Conservation (phyloP, 306 rosid genomes). For the barrel medic (Medicago truncatula) region DNA sequence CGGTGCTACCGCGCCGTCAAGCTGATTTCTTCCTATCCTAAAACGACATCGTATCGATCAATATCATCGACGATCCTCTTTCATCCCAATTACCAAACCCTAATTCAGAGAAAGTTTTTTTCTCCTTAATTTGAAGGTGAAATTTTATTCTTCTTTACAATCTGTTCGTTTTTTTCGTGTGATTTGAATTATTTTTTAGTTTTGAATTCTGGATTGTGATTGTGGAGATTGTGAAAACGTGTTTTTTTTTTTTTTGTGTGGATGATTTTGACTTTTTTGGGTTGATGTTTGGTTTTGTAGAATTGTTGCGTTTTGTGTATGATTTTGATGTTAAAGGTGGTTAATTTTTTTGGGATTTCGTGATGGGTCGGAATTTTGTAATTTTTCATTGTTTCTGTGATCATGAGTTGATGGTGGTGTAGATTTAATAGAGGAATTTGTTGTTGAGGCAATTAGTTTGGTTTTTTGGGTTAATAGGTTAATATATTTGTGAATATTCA, state of each 20-base stretch:
- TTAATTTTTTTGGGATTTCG: slow-evolving; percentile 5
- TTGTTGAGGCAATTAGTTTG: no score
- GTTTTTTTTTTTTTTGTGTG: neutral
- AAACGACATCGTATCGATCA: slow-evolving; percentile 33
- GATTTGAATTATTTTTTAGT: neutral
- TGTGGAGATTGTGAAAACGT: neutral
- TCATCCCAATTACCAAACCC: slow-evolving; percentile 23
- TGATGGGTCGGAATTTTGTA: slow-evolving; percentile 27
- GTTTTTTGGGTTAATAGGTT: no score
- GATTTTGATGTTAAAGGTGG: slow-evolving; percentile 1
- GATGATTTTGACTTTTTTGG: neutral
- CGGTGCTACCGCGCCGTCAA: slow-evolving; percentile 35
- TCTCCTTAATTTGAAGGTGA: slow-evolving; percentile 18
- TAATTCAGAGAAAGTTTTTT: slow-evolving; percentile 14
- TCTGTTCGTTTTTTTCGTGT: neutral
- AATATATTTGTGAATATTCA: no score
- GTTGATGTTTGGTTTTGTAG: neutral
- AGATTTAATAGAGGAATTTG: no score
- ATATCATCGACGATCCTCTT: slow-evolving; percentile 17
- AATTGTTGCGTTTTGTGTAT: slow-evolving; percentile 21
- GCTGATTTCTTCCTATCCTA: neutral
- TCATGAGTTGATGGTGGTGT: no score
- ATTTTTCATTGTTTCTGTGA: neutral
- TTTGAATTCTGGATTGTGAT: slow-evolving; percentile 34
- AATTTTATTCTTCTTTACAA: slow-evolving; percentile 36